These are phyloP conservation scores for Neopestalotiopsis rosae DNA, from an alignment of 2,329 filamentous ascomycete species.

Conservation along the genomic window DNA sequence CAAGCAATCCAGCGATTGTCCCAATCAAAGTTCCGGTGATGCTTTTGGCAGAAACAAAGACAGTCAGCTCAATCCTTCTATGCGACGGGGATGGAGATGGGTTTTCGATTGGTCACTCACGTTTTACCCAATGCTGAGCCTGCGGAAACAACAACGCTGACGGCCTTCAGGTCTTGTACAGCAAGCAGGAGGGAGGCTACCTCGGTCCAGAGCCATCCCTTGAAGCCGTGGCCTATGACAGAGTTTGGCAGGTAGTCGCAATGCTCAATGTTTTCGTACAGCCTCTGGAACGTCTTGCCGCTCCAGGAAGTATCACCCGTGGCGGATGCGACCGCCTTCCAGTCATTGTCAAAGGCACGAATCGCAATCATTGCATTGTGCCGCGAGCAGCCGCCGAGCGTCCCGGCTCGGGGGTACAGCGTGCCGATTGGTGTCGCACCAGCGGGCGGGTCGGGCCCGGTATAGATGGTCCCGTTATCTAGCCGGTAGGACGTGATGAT, in stretches of 20 bases:
- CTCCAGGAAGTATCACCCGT: constrained; percentile 19
- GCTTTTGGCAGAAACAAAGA: background rate
- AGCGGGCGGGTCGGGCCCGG: constrained; percentile 42
- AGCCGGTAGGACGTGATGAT: constrained; percentile 56
- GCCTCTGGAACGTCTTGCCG: constrained; percentile 14
- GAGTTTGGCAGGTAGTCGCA: constrained; percentile 34
- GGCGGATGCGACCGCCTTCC: constrained; percentile 39
- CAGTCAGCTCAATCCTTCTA: background rate
- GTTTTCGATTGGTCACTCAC: background rate
- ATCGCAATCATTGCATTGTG: constrained; percentile 66
- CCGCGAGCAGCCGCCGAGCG: constrained; percentile 55
- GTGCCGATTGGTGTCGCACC: constrained; percentile 47
- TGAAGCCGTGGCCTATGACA: constrained; percentile 56
- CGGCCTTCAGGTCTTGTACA: constrained; percentile 49
- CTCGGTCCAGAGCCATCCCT: constrained; percentile 57
- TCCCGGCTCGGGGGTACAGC: constrained; percentile 50
- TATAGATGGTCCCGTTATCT: constrained; percentile 39
- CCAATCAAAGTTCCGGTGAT: constrained; percentile 24
- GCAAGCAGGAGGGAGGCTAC: constrained; percentile 52
- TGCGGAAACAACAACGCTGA: constrained; percentile 50
- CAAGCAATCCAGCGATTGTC: constrained; percentile 11
- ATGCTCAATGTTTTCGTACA: constrained; percentile 16
- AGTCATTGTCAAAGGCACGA: constrained; percentile 64
- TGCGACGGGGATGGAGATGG: background rate
- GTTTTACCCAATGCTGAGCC: constrained; percentile 46